A percentile compares a stretch with the other conserved stretches of the same genome.
These are phyloP conservation scores for Penicillium chermesinum DNA, from an alignment of 495 filamentous ascomycete genomes.

Conservation along the genomic window DNA sequence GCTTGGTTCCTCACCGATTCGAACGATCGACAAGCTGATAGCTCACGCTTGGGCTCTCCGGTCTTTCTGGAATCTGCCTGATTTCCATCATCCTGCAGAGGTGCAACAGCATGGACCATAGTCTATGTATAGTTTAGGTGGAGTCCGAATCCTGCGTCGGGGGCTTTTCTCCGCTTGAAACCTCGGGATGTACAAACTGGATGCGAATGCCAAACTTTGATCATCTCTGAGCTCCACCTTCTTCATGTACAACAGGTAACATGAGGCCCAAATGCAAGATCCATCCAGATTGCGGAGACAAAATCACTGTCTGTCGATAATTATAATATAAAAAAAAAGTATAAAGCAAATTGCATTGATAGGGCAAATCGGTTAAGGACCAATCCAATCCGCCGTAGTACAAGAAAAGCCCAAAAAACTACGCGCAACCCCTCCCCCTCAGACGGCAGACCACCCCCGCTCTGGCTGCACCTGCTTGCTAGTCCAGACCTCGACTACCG, in stretches of 20 bases:
- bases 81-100: background rate
- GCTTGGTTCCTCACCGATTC: slow-evolving; percentile 18
- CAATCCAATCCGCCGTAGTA: slow-evolving; percentile 2
- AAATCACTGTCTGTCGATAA: no score
- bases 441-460: background rate
- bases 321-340: slow-evolving; percentile 1
- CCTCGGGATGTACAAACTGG: slow-evolving; percentile 7
- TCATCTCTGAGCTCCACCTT: background rate
- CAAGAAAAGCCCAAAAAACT: no score
- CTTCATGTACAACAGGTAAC: background rate
- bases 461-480: background rate
- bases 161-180: slow-evolving; percentile 17
- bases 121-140: slow-evolving; percentile 6
- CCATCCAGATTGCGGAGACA: slow-evolving; percentile 2
- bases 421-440: background rate
- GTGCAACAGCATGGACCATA: background rate
- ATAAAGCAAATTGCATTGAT: background rate
- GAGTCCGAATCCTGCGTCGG: slow-evolving; percentile 11
- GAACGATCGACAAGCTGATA: background rate
- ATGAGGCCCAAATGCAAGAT: no score
- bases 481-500: background rate
- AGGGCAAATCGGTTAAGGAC: no score
- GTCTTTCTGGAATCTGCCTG: background rate
- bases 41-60: background rate
- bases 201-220: slow-evolving; percentile 1